phyloP scores from a whole-genome alignment of 257 asterid species.

The Fraxinus anomala region DNA sequence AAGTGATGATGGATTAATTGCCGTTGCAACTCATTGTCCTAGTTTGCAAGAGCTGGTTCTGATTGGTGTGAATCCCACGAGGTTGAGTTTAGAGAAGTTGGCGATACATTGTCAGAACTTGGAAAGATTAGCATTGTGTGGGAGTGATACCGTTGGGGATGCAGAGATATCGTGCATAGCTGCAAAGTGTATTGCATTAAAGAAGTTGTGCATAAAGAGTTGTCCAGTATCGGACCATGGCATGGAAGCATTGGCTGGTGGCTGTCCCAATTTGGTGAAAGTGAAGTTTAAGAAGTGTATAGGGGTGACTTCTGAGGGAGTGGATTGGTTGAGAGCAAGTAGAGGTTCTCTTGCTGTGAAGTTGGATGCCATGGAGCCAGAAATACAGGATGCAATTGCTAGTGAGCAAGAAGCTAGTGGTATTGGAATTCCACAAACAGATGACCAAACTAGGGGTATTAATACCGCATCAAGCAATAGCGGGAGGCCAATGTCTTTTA shows the following conservation, averaged over 20 bases:
- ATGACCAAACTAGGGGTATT: slow-evolving; percentile 18
- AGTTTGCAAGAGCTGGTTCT: slow-evolving; percentile 27
- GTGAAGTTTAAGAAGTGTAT: slow-evolving; percentile 15
- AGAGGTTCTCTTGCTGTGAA: slow-evolving; percentile 14
- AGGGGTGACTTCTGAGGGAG: slow-evolving; percentile 16
- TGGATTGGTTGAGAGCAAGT: slow-evolving; percentile 18
- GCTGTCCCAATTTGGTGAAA: slow-evolving; percentile 20
- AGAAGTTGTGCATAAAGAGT: slow-evolving; percentile 76
- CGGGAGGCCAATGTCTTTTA: slow-evolving; percentile 67
- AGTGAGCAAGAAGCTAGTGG: slow-evolving; percentile 32
- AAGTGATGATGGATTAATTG: slow-evolving; percentile 12
- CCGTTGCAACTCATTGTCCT: slow-evolving; percentile 13
- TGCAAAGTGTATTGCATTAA: slow-evolving; percentile 66
- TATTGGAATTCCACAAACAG: slow-evolving; percentile 27
- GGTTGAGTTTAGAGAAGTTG: slow-evolving; percentile 48
- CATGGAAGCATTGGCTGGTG: slow-evolving; percentile 5
- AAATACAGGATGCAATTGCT: slow-evolving; percentile 5
- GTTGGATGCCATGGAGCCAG: neutral
- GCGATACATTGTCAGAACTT: slow-evolving; percentile 63
- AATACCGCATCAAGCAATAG: slow-evolving; percentile 37
- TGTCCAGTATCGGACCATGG: slow-evolving; percentile 19
- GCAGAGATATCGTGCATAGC: slow-evolving; percentile 81
- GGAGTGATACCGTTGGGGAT: slow-evolving; percentile 86
- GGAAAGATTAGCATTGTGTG: slow-evolving; percentile 88
- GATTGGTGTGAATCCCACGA: slow-evolving; percentile 80